Percentiles rank a stretch among this genome's conserved stretches.
phyloP scores from a whole-genome alignment of 768 basidiomycete species.

The Termitomyces sp. region DNA sequence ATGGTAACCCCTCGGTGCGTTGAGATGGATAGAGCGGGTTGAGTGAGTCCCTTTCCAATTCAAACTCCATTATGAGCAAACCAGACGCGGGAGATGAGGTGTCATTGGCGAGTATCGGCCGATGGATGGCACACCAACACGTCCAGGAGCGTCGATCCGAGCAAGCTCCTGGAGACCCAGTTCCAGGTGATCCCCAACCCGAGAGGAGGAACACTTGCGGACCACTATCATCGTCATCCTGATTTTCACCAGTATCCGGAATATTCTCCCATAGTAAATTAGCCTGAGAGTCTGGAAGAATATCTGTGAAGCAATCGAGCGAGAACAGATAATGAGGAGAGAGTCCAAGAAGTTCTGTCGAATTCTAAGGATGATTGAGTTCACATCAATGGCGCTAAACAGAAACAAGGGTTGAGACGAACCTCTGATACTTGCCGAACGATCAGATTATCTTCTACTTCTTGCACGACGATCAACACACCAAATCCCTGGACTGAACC shows the following conservation, averaged over 20 bases:
- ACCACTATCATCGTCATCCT: slow-evolving; percentile 39
- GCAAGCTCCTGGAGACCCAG: slow-evolving; percentile 25
- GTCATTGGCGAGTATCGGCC: slow-evolving; percentile 30
- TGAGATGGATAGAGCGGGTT: slow-evolving; percentile 65
- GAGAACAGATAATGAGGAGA: slow-evolving; percentile 69
- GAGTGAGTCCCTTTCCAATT: slow-evolving; percentile 64
- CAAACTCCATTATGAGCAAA: slow-evolving; percentile 74
- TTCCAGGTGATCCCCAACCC: slow-evolving; percentile 70
- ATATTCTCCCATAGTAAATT: slow-evolving; percentile 72
- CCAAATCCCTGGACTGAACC: slow-evolving; percentile 83
- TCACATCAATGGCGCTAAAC: background rate
- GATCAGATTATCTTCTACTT: slow-evolving; percentile 49
- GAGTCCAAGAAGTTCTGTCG: slow-evolving; percentile 69
- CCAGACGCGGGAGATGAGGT: slow-evolving; percentile 11
- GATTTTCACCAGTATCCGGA: slow-evolving; percentile 54
- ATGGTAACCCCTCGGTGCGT: background rate
- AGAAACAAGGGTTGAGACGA: slow-evolving; percentile 8
- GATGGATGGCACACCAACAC: slow-evolving; percentile 69
- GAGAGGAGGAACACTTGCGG: slow-evolving; percentile 68
- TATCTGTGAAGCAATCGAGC: slow-evolving; percentile 69
- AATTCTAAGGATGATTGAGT: slow-evolving; percentile 47
- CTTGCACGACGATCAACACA: slow-evolving; percentile 70
- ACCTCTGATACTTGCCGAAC: slow-evolving; percentile 84
- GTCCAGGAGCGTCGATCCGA: slow-evolving; percentile 50
- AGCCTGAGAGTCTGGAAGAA: slow-evolving; percentile 61